These are phyloP conservation scores for Pholiota adiposa DNA, from an alignment of 1,284 basidiomycete genomes.

Conservation along the genomic window DNA sequence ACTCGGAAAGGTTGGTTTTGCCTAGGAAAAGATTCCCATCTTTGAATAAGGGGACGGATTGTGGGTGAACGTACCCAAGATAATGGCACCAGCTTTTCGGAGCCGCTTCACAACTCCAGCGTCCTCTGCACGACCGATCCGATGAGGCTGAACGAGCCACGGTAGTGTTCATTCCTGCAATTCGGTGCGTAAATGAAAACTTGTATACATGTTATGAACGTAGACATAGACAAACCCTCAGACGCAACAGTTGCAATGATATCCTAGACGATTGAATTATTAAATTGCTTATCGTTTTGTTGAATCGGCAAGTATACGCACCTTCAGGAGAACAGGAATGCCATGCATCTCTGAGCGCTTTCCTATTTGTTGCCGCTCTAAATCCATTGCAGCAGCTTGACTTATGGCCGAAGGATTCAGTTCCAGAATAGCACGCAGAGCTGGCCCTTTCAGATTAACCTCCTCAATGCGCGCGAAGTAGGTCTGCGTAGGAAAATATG, in stretches of 20 bases:
- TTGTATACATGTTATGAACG: neutral
- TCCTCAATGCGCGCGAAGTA: slow-evolving; percentile 73
- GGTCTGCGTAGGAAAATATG: slow-evolving; percentile 40
- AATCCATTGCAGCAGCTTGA: slow-evolving; percentile 56
- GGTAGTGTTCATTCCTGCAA: slow-evolving; percentile 67
- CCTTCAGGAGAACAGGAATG: slow-evolving; percentile 73
- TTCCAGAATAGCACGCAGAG: slow-evolving; percentile 65
- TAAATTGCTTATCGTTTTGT: neutral
- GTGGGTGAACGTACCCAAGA: slow-evolving; percentile 46
- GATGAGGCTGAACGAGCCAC: slow-evolving; percentile 62
- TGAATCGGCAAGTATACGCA: slow-evolving; percentile 10
- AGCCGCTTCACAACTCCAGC: slow-evolving; percentile 64
- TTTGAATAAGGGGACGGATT: neutral
- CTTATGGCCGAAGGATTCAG: slow-evolving; percentile 61
- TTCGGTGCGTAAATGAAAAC: neutral
- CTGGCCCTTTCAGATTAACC: slow-evolving; percentile 64
- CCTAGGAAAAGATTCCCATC: slow-evolving; percentile 32
- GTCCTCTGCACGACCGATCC: slow-evolving; percentile 62
- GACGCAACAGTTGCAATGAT: slow-evolving; percentile 64
- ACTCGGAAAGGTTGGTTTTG: slow-evolving; percentile 67
- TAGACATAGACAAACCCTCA: slow-evolving; percentile 47
- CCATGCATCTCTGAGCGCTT: slow-evolving; percentile 38
- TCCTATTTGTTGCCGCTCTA: slow-evolving; percentile 49
- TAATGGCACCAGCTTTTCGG: slow-evolving; percentile 68
- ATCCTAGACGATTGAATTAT: slow-evolving; percentile 37